phyloP scores from a whole-genome alignment of 2,329 filamentous ascomycete genomes.

The Pseudocercospora pini-densiflorae region DNA sequence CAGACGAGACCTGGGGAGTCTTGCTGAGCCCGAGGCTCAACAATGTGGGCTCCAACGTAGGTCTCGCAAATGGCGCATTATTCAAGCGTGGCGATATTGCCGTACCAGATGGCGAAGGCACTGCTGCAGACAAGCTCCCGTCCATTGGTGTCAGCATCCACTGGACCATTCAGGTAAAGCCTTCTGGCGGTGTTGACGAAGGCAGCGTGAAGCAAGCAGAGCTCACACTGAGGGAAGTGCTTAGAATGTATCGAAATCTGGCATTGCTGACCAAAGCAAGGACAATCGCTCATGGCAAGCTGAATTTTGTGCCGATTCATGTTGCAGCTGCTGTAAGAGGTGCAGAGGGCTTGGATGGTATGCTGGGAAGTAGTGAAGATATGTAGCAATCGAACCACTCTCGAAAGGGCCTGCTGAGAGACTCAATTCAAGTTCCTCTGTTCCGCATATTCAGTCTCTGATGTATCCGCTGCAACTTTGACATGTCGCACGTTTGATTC shows the following conservation, averaged over 20 bases:
- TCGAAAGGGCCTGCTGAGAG: background rate
- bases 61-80: slow-evolving; percentile 49
- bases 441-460: background rate
- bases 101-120: slow-evolving; percentile 1
- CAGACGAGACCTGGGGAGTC: slow-evolving; percentile 77
- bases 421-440: background rate
- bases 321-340: slow-evolving; percentile 73
- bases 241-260: slow-evolving; percentile 70
- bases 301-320: slow-evolving; percentile 74
- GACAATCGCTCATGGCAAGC: slow-evolving; percentile 61
- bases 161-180: slow-evolving; percentile 50
- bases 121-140: slow-evolving; percentile 23
- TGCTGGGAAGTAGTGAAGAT: slow-evolving; percentile 15
- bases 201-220: slow-evolving; percentile 54
- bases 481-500: background rate
- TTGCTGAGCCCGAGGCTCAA: slow-evolving; percentile 56
- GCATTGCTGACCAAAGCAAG: slow-evolving; percentile 71
- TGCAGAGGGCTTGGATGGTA: slow-evolving; percentile 60
- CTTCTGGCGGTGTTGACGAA: slow-evolving; percentile 42
- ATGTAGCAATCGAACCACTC: background rate
- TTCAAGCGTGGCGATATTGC: slow-evolving; percentile 45
- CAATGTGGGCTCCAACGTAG: slow-evolving; percentile 42
- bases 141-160: slow-evolving; percentile 49
- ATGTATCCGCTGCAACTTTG: too few relatives aligned
- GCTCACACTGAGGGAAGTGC: slow-evolving; percentile 69